A percentile compares a stretch with the other conserved stretches of the same genome.
phyloP scores from a whole-genome alignment of 1,284 basidiomycete species.

The Trichosporon ovoides region DNA sequence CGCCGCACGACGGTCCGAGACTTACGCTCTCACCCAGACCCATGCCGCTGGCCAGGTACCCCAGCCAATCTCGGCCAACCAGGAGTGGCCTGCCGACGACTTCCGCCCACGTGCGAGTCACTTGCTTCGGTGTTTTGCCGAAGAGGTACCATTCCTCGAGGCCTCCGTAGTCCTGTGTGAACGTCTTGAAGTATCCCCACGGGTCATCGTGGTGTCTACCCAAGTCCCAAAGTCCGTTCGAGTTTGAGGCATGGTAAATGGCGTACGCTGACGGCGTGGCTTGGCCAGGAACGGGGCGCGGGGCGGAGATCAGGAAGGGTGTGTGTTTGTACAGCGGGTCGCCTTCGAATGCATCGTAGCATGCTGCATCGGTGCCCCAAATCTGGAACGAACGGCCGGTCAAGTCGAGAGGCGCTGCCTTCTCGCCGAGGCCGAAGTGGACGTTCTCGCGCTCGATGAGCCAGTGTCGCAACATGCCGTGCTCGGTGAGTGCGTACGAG shows the following conservation, averaged over 20 bases:
- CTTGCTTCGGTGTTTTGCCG: constrained; percentile 39
- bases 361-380: constrained; percentile 45
- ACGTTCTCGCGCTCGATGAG: constrained; percentile 35
- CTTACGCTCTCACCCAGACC: constrained; percentile 46
- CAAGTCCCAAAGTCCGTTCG: constrained; percentile 47
- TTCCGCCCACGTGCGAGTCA: constrained; percentile 41
- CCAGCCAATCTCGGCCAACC: constrained; percentile 49
- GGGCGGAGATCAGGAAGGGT: constrained; percentile 47
- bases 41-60: constrained; percentile 49
- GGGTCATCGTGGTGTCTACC: constrained; percentile 48
- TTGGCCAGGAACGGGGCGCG: constrained; percentile 25
- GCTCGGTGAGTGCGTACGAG: constrained; percentile 46
- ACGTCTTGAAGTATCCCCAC: constrained; percentile 49
- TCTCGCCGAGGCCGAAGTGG: constrained; percentile 50
- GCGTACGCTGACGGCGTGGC: constrained; percentile 41
- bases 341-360: constrained; percentile 48
- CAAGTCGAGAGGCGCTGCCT: constrained; percentile 48
- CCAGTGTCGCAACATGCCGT: constrained; percentile 45
- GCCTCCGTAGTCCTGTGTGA: constrained; percentile 47
- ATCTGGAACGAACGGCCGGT: constrained; percentile 42
- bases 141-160: constrained; percentile 49
- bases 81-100: constrained; percentile 46
- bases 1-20: neutral
- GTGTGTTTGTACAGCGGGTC: constrained; percentile 53
- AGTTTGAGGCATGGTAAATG: constrained; percentile 48